These are phyloP conservation scores for Prosopis cineraria DNA, from an alignment of 306 rosid species.

Conservation along the genomic window DNA sequence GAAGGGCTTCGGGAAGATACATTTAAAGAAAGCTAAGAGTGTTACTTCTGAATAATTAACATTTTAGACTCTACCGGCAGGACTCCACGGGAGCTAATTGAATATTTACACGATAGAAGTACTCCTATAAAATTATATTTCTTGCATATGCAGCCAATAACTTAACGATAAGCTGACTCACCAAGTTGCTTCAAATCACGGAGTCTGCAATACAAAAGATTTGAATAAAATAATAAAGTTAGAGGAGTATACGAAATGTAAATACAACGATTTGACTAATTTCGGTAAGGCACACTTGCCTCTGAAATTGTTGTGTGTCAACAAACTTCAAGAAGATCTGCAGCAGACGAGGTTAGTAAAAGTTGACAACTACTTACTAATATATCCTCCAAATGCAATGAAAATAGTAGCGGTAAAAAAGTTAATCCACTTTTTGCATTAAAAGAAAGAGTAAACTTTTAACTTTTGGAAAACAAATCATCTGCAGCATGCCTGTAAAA, in stretches of 20 bases:
- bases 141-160: constrained; percentile 5
- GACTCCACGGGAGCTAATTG: not conserved
- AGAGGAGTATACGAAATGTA: not conserved
- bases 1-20: not conserved
- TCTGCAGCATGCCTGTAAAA: not conserved
- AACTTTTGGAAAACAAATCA: not conserved
- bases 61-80: constrained; percentile 2
- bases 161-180: constrained; percentile 35
- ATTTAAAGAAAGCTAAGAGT: not conserved
- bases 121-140: not conserved
- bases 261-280: constrained; percentile 10
- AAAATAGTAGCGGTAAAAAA: not conserved
- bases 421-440: not conserved
- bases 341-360: constrained; percentile 26
- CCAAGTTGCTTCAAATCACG: constrained; percentile 59
- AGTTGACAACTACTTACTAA: constrained; percentile 8
- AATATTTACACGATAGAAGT: constrained; percentile 7
- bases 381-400: constrained; percentile 20
- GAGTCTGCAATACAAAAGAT: constrained; percentile 44
- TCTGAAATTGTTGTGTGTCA: constrained; percentile 58
- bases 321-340: constrained; percentile 54
- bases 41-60: not conserved
- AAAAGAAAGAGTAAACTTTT: constrained; percentile 6
- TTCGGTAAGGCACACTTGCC: constrained; percentile 45
- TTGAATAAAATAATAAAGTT: not conserved